Evolutionary conservation across 805 yeast genomes (phyloP).

Genomic region (Clavispora asparagi): DNA sequence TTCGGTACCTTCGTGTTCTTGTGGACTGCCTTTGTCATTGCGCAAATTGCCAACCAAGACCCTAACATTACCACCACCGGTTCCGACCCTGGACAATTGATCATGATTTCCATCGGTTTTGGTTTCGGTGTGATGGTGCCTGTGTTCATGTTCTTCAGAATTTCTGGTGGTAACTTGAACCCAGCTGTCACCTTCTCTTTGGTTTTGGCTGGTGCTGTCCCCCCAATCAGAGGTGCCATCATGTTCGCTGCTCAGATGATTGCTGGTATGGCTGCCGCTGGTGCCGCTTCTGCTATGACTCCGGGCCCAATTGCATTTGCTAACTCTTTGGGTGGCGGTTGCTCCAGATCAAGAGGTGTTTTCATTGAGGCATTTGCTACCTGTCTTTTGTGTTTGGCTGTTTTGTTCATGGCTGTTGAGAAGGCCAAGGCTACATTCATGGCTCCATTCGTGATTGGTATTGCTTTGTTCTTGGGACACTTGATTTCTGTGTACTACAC

Average conservation of each 20-base stretch:
- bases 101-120: constrained; percentile 73
- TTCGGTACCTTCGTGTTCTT: constrained; percentile 81
- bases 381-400: constrained; percentile 66
- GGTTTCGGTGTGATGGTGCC: constrained; percentile 80
- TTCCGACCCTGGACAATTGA: constrained; percentile 59
- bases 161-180: constrained; percentile 86
- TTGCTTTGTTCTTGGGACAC: constrained; percentile 74
- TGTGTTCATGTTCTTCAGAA: constrained; percentile 62
- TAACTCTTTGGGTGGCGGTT: constrained; percentile 67
- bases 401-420: constrained; percentile 79
- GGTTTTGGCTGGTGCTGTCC: constrained; percentile 65
- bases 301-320: constrained; percentile 74
- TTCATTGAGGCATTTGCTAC: constrained; percentile 83
- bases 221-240: constrained; percentile 64
- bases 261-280: constrained; percentile 92
- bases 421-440: constrained; percentile 67
- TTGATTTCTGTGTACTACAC: constrained; percentile 77
- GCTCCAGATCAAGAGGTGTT: constrained; percentile 68
- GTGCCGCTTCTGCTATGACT: constrained; percentile 79
- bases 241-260: constrained; percentile 66
- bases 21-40: constrained; percentile 78
- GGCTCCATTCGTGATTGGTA: constrained; percentile 82
- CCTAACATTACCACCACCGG: constrained; percentile 32
- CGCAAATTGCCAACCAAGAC: constrained; percentile 73
- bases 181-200: constrained; percentile 81